Conservation (phyloP, 192 early-diverging fungal species). For the Mortierella hygrophila region DNA sequence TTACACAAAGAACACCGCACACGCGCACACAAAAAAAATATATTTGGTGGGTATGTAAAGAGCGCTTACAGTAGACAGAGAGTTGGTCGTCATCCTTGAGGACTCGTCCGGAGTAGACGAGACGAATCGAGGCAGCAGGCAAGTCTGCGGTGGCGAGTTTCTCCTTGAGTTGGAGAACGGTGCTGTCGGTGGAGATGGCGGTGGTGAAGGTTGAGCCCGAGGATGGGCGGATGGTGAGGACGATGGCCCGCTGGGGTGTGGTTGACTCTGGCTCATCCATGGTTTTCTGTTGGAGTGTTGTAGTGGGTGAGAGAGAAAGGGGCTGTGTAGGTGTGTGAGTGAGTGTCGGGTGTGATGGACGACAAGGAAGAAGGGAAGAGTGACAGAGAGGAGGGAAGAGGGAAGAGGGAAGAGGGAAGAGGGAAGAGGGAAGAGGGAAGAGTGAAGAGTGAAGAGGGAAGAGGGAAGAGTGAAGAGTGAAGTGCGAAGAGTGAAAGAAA, state of each 20-base stretch:
- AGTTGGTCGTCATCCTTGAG: conserved; percentile 92
- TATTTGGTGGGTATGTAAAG: not conserved
- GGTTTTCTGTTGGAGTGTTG: not conserved
- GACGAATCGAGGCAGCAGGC: conserved; percentile 74
- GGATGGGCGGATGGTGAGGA: conserved; percentile 67
- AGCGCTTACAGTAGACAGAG: conserved; percentile 70
- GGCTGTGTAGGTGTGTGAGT: not conserved
- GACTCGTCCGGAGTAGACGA: conserved; percentile 94
- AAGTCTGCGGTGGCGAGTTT: conserved; percentile 71
- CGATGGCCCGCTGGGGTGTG: conserved; percentile 48
- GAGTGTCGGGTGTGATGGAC: not conserved
- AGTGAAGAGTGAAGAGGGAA: not conserved
- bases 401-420: not conserved
- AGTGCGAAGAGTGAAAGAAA: not conserved
- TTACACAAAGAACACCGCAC: conserved; percentile 10
- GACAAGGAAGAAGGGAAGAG: not conserved
- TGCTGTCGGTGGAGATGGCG: conserved; percentile 64
- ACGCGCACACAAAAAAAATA: not conserved
- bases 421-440: not conserved
- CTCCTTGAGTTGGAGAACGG: conserved; percentile 81
- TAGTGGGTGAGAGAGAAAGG: not conserved
- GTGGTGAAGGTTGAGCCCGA: conserved; percentile 62
- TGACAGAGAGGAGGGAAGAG: not conserved
- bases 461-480: not conserved
- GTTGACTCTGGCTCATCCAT: conserved; percentile 45